Evolutionary conservation across 176 grass and related monocot species (phyloP), one percentile per base, ranked within the genome.

Genomic region (Carex parvula): DNA sequence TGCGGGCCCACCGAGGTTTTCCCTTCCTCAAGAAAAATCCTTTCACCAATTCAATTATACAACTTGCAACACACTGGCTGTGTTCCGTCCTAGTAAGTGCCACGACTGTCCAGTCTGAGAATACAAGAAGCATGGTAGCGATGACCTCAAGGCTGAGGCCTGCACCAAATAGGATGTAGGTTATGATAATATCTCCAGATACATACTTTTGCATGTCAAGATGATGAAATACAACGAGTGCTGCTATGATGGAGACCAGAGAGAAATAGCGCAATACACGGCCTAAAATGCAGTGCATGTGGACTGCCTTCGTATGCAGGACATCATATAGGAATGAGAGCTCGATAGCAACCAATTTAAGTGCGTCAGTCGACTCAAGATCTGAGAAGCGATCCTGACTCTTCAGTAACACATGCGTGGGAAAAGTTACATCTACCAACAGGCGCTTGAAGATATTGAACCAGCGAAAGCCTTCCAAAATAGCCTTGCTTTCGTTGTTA

Each of bases 361-460:
- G 61, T 20, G 80, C 68, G 6, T 79, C 10, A 0, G 8, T 37
- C 10, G 56, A 2, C 0, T 1, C 3, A 3, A 60, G 20, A 57
- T 66, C 8, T 20, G 60, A 37, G 58, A 83, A 78, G 69, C 41
- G 74, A 60, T 44, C 60, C 39, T 76, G 80, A 42, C 86, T 88
- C 9, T 88, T 7, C 80, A 61, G 58, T 55, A 66, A 54, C 16
- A 83, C 11, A 59, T 26, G 26, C 26, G 26, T 88, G 83, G 85
- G 84, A 41, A 92, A 86, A 64, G 89, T 92, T 78, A 92, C 85
- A 86, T 90, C 84, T 35, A 87, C 91, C 13, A 90, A 89, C 10
- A 90, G 88, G 6, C 69, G 66, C 69, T 79, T 85, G 79, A 92
- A 92, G 60, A 57, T 90, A 30, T 65, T 10, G 9, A 89, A 90